Conservation (phyloP, 306 rosid genomes). For the Oemleria cerasiformis region DNA sequence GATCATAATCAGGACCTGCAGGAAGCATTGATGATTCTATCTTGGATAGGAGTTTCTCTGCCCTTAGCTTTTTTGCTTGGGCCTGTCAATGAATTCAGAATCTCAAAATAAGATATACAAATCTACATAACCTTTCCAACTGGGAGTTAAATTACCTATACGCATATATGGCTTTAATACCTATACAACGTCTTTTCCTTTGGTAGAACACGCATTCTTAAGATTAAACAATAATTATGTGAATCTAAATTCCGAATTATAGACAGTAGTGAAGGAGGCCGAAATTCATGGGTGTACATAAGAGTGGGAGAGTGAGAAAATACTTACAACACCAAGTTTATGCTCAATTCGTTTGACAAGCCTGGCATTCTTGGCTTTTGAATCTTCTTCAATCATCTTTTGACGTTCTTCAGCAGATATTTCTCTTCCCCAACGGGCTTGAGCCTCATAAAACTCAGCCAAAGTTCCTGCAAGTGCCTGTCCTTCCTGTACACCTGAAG, state of each 20-base stretch:
- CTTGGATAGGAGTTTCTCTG: slow-evolving; percentile 64
- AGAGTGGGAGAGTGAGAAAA: neutral
- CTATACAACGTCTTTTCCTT: neutral
- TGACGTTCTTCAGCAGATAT: slow-evolving; percentile 67
- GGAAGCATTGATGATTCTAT: slow-evolving; percentile 80
- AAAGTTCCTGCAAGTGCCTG: slow-evolving; percentile 75
- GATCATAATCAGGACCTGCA: slow-evolving; percentile 72
- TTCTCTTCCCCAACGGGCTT: slow-evolving; percentile 79
- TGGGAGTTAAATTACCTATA: neutral
- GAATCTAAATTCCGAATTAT: neutral
- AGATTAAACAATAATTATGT: neutral
- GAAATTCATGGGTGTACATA: neutral
- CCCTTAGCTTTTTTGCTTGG: slow-evolving; percentile 71
- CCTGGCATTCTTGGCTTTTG: slow-evolving; percentile 55
- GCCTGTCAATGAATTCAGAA: slow-evolving; percentile 56
- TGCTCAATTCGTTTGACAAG: slow-evolving; percentile 64
- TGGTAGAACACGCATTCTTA: neutral
- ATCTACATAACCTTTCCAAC: neutral
- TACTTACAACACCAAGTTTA: slow-evolving; percentile 70
- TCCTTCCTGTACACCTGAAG: slow-evolving; percentile 41
- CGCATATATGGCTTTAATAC: neutral
- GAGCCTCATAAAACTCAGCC: slow-evolving; percentile 83
- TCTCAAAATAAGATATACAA: neutral
- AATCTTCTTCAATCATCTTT: slow-evolving; percentile 74
- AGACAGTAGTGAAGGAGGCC: neutral